phyloP scores from a whole-genome alignment of 768 basidiomycete species.

The Hericium erinaceus region DNA sequence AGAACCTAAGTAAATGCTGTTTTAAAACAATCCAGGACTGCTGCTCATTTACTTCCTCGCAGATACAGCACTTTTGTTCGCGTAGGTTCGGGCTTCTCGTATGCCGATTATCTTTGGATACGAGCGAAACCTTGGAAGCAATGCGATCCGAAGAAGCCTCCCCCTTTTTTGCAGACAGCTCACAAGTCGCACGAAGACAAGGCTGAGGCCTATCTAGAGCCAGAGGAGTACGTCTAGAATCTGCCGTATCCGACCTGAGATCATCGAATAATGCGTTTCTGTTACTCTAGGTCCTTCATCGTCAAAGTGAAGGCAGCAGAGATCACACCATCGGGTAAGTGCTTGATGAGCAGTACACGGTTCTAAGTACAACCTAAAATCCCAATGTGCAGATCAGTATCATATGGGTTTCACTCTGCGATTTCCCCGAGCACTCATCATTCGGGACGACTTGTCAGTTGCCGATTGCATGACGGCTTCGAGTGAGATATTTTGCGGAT shows the following conservation, averaged over 20 bases:
- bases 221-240: conserved; percentile 56
- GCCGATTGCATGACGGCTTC: conserved; percentile 68
- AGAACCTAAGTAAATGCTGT: conserved; percentile 46
- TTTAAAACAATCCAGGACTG: background rate
- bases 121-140: conserved; percentile 73
- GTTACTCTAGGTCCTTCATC: conserved; percentile 70
- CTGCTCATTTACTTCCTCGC: background rate
- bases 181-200: conserved; percentile 63
- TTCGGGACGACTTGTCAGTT: conserved; percentile 68
- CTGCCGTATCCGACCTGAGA: background rate
- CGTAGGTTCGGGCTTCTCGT: conserved; percentile 83
- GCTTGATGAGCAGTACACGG: background rate
- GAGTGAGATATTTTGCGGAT: conserved; percentile 28
- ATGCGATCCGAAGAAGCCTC: conserved; percentile 67
- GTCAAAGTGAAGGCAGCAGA: conserved; percentile 91
- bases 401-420: conserved; percentile 85
- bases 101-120: conserved; percentile 81
- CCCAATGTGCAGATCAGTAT: conserved; percentile 53
- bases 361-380: background rate
- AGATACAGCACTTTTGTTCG: conserved; percentile 87
- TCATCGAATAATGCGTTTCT: background rate
- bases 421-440: conserved; percentile 78
- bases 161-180: conserved; percentile 56
- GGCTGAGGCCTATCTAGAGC: conserved; percentile 86
- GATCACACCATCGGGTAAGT: conserved; percentile 62